Evolutionary conservation across 306 rosid species (phyloP), one percentile per base, ranked within the genome.

Genomic region (Ammopiptanthus mongolicus): DNA sequence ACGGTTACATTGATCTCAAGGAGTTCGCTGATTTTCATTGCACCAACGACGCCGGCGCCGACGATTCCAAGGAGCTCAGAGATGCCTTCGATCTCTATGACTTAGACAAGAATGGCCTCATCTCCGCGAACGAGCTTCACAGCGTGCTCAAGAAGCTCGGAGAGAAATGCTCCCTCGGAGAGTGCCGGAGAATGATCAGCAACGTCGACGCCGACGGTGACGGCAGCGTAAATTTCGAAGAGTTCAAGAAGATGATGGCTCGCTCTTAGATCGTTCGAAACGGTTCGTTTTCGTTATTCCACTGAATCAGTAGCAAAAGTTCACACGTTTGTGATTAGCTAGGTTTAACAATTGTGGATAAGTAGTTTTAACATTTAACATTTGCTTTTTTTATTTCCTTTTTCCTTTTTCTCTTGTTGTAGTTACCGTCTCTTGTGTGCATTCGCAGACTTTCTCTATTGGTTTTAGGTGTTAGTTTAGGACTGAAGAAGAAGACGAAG

Each of bases 231-330:
- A 92, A 92, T 59, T 95, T 95, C 73, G 96, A 92, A 28, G 99
- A 95, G 81, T 95, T 95, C 85, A 95, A 95, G 84, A 95, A 87
- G 87, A 95, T 95, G 99, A 95, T 95, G 97, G 67, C 85, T 18
- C 90, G 85, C 2, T 41, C 66, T 19, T 83, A 77, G 63, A 42
- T 2, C 50, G 34, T 39, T 59, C 17, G 7, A 14, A 48, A 48
- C 52, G 59, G 81, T 86, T 42, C 71, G 81, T 29, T 46, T 69
- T 42, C 13, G 39, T 5, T 4, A 31, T 37, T 60, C 22, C 10
- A 8, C 44, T 37, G 13, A 31, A 37, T 37, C 44, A 11, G 41
- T 6, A 12, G 14, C 3, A 3, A 44, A 44, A 44, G 0, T 11
- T 44, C 50, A 44, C n/a, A 11, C 15, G 50, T 0, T 11, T 10